Evolutionary conservation across 2,329 filamentous ascomycete genomes (phyloP), one percentile per base, ranked within the genome.

Genomic region (Xylariaceae sp.): DNA sequence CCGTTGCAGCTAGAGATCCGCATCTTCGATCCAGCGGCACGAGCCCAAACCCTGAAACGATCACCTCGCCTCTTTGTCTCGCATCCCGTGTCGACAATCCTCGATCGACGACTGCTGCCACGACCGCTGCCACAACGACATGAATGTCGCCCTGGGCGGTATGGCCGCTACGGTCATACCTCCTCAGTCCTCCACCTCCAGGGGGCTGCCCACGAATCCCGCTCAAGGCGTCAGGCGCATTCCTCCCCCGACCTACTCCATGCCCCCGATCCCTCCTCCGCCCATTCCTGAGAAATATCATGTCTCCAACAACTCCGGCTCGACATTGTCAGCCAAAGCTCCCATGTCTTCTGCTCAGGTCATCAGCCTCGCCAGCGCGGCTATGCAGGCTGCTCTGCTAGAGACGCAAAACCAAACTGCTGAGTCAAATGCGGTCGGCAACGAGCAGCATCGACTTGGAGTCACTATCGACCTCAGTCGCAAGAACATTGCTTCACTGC

Each of bases 391-490:
- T 61, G 86, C 87, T 49, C 73, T 87, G 52, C 78, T 84, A 60
- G 86, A 86, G 66, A 85, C 87, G 59, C 77, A 79, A 61, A 81
- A 75, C 45, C 84, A 87, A 66, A 80, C 78, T 6, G 80, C 81
- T 48, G 82, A 84, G 58, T 80, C 78, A 41, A 80, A 77, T 55
- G 76, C 79, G 55, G 76, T 82, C 58, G 83, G 78, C 65, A 83
- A 72, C 67, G 82, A 81, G 42, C 22, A 28, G 4, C 72, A 86
- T 43, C 83, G 85, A 65, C 83, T 85, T 1, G 88, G 89, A 53
- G 82, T 90, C 53, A 92, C 89, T 31, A 86, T 93, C 61, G 87
- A 92, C 69, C 71, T 92, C 57, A 89, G 88, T 69, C 84, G 88
- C 63, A 87, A 86, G 70, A 84, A 83, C 64, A 90, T 92, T 42